A percentile compares a stretch with the other conserved stretches of the same genome.
Conservation (phyloP, 2,329 filamentous ascomycete species). For the Apiospora phragmitis region DNA sequence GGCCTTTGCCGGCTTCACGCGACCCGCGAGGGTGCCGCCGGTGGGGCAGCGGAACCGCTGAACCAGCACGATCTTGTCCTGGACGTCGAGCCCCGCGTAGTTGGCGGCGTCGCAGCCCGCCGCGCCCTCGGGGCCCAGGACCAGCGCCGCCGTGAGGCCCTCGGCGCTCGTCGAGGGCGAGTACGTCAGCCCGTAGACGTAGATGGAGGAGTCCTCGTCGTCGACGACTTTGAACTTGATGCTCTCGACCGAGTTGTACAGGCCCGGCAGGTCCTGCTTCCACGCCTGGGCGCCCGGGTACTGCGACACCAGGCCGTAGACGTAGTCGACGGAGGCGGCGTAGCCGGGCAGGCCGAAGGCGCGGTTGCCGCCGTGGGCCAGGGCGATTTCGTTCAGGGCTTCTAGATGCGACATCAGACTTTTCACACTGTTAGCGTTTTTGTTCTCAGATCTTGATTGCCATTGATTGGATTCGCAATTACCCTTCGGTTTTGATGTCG, state of each 20-base stretch:
- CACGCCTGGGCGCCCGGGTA: conserved; percentile 38
- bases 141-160: conserved; percentile 41
- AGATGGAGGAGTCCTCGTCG: conserved; percentile 34
- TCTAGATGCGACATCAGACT: conserved; percentile 48
- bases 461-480: neutral
- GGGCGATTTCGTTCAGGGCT: conserved; percentile 47
- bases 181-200: conserved; percentile 44
- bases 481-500: conserved; percentile 14
- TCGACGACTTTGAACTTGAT: conserved; percentile 36
- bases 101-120: conserved; percentile 38
- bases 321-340: conserved; percentile 49
- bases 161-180: conserved; percentile 47
- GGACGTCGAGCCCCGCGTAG: conserved; percentile 39
- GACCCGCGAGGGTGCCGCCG: conserved; percentile 39
- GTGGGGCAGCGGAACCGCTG: conserved; percentile 41
- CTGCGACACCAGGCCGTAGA: conserved; percentile 46
- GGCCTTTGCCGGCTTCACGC: conserved; percentile 35
- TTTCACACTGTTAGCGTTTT: neutral
- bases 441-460: neutral
- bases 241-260: conserved; percentile 41
- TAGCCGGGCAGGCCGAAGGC: conserved; percentile 54
- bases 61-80: conserved; percentile 40
- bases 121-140: conserved; percentile 38
- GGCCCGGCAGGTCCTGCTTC: conserved; percentile 49
- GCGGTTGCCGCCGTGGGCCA: conserved; percentile 51